Conservation (phyloP, 2,329 filamentous ascomycete species). For the Myriangium duriaei region DNA sequence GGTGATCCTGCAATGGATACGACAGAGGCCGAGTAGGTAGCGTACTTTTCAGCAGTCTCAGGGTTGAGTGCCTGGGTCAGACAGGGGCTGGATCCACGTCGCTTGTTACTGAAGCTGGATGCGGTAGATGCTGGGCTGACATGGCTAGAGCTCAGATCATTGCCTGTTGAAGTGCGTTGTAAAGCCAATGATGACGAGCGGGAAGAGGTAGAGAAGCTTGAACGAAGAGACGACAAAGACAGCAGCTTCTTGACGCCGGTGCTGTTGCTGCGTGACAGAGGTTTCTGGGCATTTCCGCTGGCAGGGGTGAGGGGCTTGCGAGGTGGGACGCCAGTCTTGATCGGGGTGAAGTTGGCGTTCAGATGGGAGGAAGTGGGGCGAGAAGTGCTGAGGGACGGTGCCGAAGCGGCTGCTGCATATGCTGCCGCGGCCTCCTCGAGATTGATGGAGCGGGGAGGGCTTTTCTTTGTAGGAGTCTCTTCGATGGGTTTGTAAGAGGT, state of each 20-base stretch:
- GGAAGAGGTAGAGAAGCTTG: conserved; percentile 23
- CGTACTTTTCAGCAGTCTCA: conserved; percentile 10
- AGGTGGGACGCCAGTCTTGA: conserved; percentile 5
- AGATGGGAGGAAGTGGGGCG: conserved; percentile 8
- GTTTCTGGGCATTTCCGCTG: conserved; percentile 8
- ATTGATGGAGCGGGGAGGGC: conserved; percentile 1
- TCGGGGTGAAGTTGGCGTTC: conserved; percentile 4
- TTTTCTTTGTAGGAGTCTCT: conserved; percentile 4
- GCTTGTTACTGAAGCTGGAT: conserved; percentile 2
- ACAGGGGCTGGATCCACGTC: not conserved
- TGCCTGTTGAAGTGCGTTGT: not conserved
- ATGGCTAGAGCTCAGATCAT: not conserved
- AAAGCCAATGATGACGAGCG: conserved; percentile 11
- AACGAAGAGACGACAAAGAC: conserved; percentile 21
- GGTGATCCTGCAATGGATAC: conserved; percentile 15
- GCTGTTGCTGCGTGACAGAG: conserved; percentile 9
- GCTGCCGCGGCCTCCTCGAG: conserved; percentile 7
- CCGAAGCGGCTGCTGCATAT: conserved; percentile 3
- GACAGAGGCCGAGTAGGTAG: conserved; percentile 14
- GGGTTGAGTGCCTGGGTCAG: conserved; percentile 11
- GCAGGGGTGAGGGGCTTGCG: conserved; percentile 10
- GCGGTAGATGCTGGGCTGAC: conserved; percentile 6
- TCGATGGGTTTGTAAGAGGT: not conserved
- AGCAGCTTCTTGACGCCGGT: conserved; percentile 21
- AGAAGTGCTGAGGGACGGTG: conserved; percentile 1